Conservation (phyloP, 495 filamentous ascomycete genomes). For the Astrocystis sublimbata region DNA sequence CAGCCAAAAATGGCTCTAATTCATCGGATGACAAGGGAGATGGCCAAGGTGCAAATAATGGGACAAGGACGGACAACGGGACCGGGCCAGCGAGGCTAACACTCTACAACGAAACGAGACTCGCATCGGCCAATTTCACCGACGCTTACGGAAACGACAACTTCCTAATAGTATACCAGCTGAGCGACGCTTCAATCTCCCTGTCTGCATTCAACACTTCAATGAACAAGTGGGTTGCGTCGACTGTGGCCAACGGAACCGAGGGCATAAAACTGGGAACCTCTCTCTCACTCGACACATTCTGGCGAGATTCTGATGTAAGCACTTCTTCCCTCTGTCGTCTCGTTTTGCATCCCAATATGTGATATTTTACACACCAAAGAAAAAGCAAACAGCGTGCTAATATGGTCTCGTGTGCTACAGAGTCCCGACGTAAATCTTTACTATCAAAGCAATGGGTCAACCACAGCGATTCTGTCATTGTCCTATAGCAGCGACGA, state of each 20-base stretch:
- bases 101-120: slow-evolving; percentile 22
- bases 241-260: slow-evolving; percentile 28
- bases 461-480: slow-evolving; percentile 25
- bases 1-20: background rate
- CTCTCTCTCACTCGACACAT: slow-evolving; percentile 26
- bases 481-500: slow-evolving; percentile 20
- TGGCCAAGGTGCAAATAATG: background rate
- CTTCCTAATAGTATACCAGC: slow-evolving; percentile 29
- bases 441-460: slow-evolving; percentile 31
- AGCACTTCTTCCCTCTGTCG: background rate
- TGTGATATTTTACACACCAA: background rate
- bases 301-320: slow-evolving; percentile 21
- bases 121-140: slow-evolving; percentile 33
- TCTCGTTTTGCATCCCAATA: background rate
- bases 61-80: background rate
- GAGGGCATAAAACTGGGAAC: slow-evolving; percentile 26
- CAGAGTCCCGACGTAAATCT: slow-evolving; percentile 31
- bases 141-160: slow-evolving; percentile 28
- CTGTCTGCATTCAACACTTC: slow-evolving; percentile 32
- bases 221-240: slow-evolving; percentile 26
- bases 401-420: slow-evolving; percentile 10
- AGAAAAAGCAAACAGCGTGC: background rate
- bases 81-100: background rate
- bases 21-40: background rate
- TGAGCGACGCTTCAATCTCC: slow-evolving; percentile 29